These are phyloP conservation scores for Naumovozyma castellii DNA, from an alignment of 805 yeast genomes.

Conservation along the genomic window DNA sequence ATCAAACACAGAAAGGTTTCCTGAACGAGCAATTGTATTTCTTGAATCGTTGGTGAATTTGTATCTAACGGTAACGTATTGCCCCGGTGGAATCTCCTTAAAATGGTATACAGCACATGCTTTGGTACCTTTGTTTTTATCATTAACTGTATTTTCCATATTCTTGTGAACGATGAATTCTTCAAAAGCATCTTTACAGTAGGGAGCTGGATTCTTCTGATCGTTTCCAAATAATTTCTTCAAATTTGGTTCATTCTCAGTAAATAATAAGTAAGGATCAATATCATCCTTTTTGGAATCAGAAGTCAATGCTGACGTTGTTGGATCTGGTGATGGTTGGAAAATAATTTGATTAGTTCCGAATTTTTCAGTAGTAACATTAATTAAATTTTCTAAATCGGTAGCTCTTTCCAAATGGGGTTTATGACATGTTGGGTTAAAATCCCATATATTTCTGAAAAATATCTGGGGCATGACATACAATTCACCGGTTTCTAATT, in stretches of 20 bases:
- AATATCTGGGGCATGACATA: constrained; percentile 78
- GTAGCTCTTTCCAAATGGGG: constrained; percentile 38
- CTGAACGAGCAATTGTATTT: constrained; percentile 21
- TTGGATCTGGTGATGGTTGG: constrained; percentile 72
- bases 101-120: constrained; percentile 77
- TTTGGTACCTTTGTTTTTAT: constrained; percentile 66
- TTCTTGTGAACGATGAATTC: constrained; percentile 57
- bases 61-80: constrained; percentile 76
- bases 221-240: constrained; percentile 48
- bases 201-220: constrained; percentile 43
- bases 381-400: constrained; percentile 38
- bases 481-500: constrained; percentile 67
- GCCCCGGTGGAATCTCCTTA: constrained; percentile 76
- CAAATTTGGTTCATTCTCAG: constrained; percentile 80
- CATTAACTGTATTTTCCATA: constrained; percentile 54
- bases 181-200: constrained; percentile 83
- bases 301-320: constrained; percentile 23
- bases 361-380: constrained; percentile 56
- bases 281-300: constrained; percentile 40
- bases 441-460: constrained; percentile 88
- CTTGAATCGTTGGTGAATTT: constrained; percentile 40
- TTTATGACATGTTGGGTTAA: constrained; percentile 41
- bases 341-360: constrained; percentile 59
- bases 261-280: constrained; percentile 65
- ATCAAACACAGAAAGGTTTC: constrained; percentile 41